Base-by-base conservation (phyloP, 495 filamentous ascomycete genomes). In the Lasiosphaeris hirsuta region DNA sequence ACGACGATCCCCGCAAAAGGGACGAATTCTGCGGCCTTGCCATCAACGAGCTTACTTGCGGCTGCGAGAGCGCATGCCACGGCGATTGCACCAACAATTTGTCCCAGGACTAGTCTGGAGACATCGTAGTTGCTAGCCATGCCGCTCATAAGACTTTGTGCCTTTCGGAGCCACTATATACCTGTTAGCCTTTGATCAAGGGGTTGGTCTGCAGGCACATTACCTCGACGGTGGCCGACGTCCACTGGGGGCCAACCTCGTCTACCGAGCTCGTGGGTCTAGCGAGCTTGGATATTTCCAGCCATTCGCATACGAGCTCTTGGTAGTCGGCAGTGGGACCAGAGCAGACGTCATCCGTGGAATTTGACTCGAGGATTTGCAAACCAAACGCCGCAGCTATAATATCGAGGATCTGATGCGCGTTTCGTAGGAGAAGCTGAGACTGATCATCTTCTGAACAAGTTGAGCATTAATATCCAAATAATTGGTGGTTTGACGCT, bases 101-200 rank as follows among this genome's bases (percentile, higher is more conserved):
- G 69, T 13, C 76, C 75, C 1, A 73, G 59, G 8, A 68, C 38
- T 0, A 80, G 63, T 46, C 70, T 67, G 4, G 70, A 62, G 43
- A 95, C 70, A 65, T 96, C 78, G 69, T 99, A 99, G 61, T 96
- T 92, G 73, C 90, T 96, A 0, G 93, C 91, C 64, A 92, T 89
- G 59, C 81, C 84, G 72, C 87, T 92, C 83, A 97, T 87, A 10
- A 89, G 57, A 7, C 76, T 74, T 71, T 97, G 92, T 6, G 90
- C 86, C 47, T 72, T 67, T 40, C 73, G 82, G 23, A 85, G 76
- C 78, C 94, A 94, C 75, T 83, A 60, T 5, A 64, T 45, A 9
- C 7, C 3, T 6, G 37, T 76, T 18, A 62, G 41, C 15, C 59
- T 1, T 37, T 47, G 11, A 13, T 7, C 14, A n/a, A n/a, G 23